Evolutionary conservation across 257 asterid genomes (phyloP), one percentile per base, ranked within the genome.

Genomic region (Paraleonurus japonicus): DNA sequence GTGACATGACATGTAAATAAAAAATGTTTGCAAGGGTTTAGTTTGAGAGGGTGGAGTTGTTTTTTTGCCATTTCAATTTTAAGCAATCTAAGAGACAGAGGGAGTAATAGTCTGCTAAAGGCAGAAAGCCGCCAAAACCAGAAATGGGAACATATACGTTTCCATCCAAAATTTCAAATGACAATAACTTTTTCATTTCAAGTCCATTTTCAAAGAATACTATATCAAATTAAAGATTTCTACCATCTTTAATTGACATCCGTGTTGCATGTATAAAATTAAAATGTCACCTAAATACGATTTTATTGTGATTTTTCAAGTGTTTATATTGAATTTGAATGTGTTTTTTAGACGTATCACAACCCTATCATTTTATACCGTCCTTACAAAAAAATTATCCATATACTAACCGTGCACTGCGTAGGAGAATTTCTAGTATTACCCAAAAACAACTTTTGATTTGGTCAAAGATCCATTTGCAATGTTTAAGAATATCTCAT

Each of bases 401-500:
- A 35, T 35, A 35, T 35, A 35, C 41, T 35, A 35, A 7, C 12
- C 10, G 41, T 35, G 41, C 10, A 39, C 15, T 41, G 48, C 16
- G 8, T n/a, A 7, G 30, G 30, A 53, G 26, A 53, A 19, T 6
- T 48, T n/a, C 6, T 59, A 65, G n/a, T 2, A 15, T 81, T 86
- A 86, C 96, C 92, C 87, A 55, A 90, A 88, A 69, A 88, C 85
- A 75, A 82, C 76, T 70, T 82, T 67, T 67, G 86, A 76, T 24
- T 81, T 83, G 76, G 70, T 71, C 57, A 69, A 32, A 32, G 92
- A 87, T 68, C 90, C 96, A 80, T 86, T 88, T 70, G 87, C 83
- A 65, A 80, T 81, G 71, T 74, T 85, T 47, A 88, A 76, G 71
- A 75, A 82, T 65, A 88, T 75, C 75, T 81, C 83, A 54, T 90